Percentiles rank a stretch among this genome's conserved stretches.
phyloP scores from a whole-genome alignment of 768 basidiomycete species.

The Russula sp. region DNA sequence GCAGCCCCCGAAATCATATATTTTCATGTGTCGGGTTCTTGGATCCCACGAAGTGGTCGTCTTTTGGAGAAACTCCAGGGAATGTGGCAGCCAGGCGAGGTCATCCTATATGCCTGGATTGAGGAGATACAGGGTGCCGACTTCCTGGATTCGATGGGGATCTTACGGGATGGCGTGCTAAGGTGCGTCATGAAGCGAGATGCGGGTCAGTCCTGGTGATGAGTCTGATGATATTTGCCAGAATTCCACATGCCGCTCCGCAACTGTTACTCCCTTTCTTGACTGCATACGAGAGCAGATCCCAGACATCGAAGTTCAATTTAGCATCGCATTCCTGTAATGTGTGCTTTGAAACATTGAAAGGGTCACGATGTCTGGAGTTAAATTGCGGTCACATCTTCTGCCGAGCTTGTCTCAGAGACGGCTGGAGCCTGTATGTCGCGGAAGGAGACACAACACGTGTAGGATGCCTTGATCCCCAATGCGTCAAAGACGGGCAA shows the following conservation, averaged over 20 bases:
- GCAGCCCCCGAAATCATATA: constrained; percentile 54
- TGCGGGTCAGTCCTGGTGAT: neutral
- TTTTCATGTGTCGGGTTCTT: constrained; percentile 54
- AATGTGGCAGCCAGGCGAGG: constrained; percentile 61
- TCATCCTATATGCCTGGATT: constrained; percentile 66
- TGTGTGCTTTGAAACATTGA: constrained; percentile 70
- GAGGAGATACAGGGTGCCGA: constrained; percentile 68
- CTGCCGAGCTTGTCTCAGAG: constrained; percentile 73
- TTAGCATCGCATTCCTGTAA: constrained; percentile 65
- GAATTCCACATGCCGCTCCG: constrained; percentile 58
- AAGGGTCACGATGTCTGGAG: constrained; percentile 71
- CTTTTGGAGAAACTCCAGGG: constrained; percentile 45
- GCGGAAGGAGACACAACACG: constrained; percentile 70
- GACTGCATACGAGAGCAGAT: constrained; percentile 46
- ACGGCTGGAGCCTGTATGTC: constrained; percentile 82
- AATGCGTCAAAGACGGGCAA: constrained; percentile 64
- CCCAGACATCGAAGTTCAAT: constrained; percentile 54
- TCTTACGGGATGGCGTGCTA: constrained; percentile 33
- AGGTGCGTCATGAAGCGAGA: constrained; percentile 3
- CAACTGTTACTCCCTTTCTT: constrained; percentile 50
- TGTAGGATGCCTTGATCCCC: constrained; percentile 79
- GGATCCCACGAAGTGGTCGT: constrained; percentile 47
- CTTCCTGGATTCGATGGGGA: constrained; percentile 50
- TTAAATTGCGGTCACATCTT: constrained; percentile 77
- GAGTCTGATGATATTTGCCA: constrained; percentile 35